A percentile compares a stretch with the other conserved stretches of the same genome.
Evolutionary conservation across 305 asterid genomes (phyloP).

Genomic region (Solanum hybrid): DNA sequence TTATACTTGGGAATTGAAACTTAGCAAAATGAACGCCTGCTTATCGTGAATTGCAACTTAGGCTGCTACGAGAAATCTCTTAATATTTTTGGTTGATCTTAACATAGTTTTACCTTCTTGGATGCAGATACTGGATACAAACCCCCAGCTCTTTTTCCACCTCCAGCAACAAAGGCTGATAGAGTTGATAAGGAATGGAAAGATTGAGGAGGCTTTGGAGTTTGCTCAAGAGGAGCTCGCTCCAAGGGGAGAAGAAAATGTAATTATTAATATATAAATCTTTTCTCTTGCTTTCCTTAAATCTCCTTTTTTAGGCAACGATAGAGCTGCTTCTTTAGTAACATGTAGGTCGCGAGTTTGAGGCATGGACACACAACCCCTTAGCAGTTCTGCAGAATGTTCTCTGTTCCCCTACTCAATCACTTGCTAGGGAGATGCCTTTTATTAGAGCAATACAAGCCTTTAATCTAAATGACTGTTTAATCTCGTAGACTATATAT

Average conservation of each 20-base stretch:
- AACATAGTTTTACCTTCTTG: slow-evolving; percentile 11
- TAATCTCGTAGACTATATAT: neutral
- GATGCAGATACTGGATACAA: slow-evolving; percentile 79
- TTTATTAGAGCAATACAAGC: neutral
- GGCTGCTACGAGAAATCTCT: neutral
- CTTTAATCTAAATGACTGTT: neutral
- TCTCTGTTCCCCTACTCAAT: neutral
- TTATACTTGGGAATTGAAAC: neutral
- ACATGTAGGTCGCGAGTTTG: neutral
- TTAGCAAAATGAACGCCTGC: neutral
- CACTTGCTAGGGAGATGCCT: neutral
- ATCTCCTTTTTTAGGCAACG: neutral
- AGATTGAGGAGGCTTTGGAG: slow-evolving; percentile 83
- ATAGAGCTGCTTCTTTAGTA: neutral
- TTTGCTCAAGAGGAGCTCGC: slow-evolving; percentile 98
- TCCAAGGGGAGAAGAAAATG: slow-evolving; percentile 97
- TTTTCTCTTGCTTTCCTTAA: neutral
- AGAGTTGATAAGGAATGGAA: slow-evolving; percentile 76
- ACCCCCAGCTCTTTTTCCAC: slow-evolving; percentile 83
- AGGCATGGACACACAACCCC: neutral
- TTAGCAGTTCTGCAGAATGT: neutral
- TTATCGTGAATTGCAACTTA: neutral
- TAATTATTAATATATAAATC: slow-evolving; percentile 14
- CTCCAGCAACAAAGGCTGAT: slow-evolving; percentile 90
- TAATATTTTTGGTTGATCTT: neutral